Evolutionary conservation across 495 filamentous ascomycete species (phyloP), one percentile per base, ranked within the genome.

Genomic region (Hyaloscypha hepaticicola): DNA sequence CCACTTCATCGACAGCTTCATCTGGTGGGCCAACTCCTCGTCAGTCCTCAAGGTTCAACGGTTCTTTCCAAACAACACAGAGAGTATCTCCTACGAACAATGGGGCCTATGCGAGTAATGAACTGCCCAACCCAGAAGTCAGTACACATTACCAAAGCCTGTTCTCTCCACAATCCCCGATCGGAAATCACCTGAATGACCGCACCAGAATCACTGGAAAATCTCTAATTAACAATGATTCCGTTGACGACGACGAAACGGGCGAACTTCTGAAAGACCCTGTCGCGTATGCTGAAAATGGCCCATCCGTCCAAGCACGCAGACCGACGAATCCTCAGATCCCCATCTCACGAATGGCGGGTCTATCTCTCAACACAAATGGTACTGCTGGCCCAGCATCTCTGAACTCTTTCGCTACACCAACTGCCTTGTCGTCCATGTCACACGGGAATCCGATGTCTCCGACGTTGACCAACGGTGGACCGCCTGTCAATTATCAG

Each of bases 111-210:
- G 74, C 79, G 31, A 84, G 83, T 66, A 79, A 75, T 63, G 85
- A 91, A 53, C 79, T 90, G 55, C 77, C 83, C 5, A 77, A 83
- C 57, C 81, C 87, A 6, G 87, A 91, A 52, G 70, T 83, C 5
- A 83, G 79, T 70, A 78, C 84, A 26, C 83, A 87, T 29, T 85
- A 92, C 58, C 87, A 90, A 61, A 90, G 78, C 66, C 74, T 95
- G 45, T 96, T 96, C 77, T 91, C 88, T 21, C 90, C 91, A 2
- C 89, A 93, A 70, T 96, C 91, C 25, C 90, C 91, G 11, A 88
- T 95, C 63, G 88, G 86, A 45, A 92, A 90, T 69, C 85, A 90
- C 55, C 80, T 92, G 11, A 78, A 81, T 51, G 88, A 91, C 60
- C 82, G 85, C 27, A 84, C 85, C 22, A 86, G 90, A 58, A 81